phyloP scores from a whole-genome alignment of 441 rosid species.

The Theobroma grandiflorum region DNA sequence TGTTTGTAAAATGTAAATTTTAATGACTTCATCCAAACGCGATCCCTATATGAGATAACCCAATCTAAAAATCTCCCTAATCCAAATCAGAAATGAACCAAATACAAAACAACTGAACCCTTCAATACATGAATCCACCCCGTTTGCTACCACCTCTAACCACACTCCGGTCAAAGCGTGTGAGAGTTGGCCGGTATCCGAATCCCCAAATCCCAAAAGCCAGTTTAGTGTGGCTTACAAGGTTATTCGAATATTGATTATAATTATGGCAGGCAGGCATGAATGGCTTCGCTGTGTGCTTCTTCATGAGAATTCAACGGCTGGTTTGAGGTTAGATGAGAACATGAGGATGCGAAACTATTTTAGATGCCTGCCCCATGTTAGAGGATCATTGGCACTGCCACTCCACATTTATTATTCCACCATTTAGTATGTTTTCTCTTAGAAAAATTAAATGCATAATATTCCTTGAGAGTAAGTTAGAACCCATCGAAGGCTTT shows the following conservation, averaged over 20 bases:
- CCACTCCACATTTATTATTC: neutral
- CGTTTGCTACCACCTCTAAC: too few relatives aligned
- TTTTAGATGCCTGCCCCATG: neutral
- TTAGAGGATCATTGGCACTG: neutral
- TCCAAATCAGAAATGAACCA: too few relatives aligned
- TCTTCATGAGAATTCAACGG: neutral
- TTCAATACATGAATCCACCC: too few relatives aligned
- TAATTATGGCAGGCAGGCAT: neutral
- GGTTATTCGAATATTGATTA: neutral
- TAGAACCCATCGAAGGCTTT: neutral
- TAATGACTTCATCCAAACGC: too few relatives aligned
- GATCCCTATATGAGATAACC: too few relatives aligned
- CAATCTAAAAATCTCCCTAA: too few relatives aligned
- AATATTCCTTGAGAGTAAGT: neutral
- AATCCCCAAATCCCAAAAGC: neutral
- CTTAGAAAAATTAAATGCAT: neutral
- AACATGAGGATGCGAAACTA: neutral
- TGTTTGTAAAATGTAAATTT: too few relatives aligned
- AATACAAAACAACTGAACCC: too few relatives aligned
- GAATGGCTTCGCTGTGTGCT: neutral
- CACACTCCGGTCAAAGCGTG: too few relatives aligned
- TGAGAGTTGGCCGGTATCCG: too few relatives aligned
- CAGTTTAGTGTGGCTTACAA: neutral
- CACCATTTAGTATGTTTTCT: neutral
- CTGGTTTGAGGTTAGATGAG: neutral